phyloP scores from a whole-genome alignment of 148 eudicot genomes.

The Camellia sinensis region DNA sequence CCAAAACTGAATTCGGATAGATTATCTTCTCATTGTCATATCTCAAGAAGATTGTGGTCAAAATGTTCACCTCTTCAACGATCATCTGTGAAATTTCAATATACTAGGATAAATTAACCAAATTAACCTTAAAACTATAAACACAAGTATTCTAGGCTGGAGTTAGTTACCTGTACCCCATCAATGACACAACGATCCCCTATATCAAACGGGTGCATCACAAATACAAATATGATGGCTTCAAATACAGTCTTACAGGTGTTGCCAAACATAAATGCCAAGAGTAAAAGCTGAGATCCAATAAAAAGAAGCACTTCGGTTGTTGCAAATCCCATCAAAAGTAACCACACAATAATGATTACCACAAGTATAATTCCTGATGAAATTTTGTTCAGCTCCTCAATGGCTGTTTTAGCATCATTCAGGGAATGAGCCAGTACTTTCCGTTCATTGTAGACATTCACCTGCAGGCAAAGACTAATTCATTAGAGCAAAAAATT shows the following conservation, averaged over 20 bases:
- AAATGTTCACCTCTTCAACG: conserved; percentile 91
- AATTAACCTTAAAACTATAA: not conserved
- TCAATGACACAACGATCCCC: conserved; percentile 91
- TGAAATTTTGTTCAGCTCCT: conserved; percentile 62
- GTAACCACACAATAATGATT: conserved; percentile 56
- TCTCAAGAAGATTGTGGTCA: conserved; percentile 76
- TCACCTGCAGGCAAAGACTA: conserved; percentile 41
- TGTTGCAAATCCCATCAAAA: conserved; percentile 71
- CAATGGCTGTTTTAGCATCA: conserved; percentile 84
- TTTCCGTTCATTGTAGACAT: conserved; percentile 70
- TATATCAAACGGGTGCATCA: conserved; percentile 86
- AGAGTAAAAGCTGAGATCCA: conserved; percentile 66
- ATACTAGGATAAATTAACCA: not conserved
- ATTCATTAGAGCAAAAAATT: not conserved
- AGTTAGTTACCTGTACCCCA: conserved; percentile 65
- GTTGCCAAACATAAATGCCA: conserved; percentile 69
- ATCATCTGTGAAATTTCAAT: conserved; percentile 51
- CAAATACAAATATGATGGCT: conserved; percentile 71
- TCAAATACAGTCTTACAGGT: conserved; percentile 64
- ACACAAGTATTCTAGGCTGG: not conserved
- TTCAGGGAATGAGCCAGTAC: conserved; percentile 66
- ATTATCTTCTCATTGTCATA: conserved; percentile 71
- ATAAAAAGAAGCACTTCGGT: conserved; percentile 67
- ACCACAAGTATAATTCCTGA: conserved; percentile 41
- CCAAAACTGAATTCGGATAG: conserved; percentile 70